Evolutionary conservation across 176 grass and related monocot species (phyloP).

Genomic region (Luzula sylvatica): DNA sequence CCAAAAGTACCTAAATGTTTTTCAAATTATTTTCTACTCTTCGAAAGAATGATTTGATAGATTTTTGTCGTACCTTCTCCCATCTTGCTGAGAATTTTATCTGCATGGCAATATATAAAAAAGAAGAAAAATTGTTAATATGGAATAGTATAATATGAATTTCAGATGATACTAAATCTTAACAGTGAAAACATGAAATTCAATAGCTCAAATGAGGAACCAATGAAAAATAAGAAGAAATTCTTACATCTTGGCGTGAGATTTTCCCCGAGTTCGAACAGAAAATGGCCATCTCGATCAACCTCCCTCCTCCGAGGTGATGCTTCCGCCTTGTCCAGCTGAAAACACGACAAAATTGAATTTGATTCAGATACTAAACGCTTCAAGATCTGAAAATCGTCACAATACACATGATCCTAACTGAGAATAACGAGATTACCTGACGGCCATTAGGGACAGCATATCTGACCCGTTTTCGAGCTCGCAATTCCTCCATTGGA

Average conservation of each 20-base stretch:
- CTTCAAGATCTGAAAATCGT: conserved; percentile 7
- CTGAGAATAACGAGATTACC: conserved; percentile 13
- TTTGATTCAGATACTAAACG: conserved; percentile 9
- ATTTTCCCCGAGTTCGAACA: conserved; percentile 91
- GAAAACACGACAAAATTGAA: conserved; percentile 9
- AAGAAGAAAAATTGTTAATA: no score
- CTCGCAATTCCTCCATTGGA: conserved; percentile 49
- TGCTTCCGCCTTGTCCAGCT: conserved; percentile 43
- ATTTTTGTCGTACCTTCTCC: conserved; percentile 78
- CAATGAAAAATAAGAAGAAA: background rate
- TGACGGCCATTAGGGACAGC: conserved; percentile 36
- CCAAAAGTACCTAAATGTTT: conserved; percentile 74
- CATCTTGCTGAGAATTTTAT: conserved; percentile 96
- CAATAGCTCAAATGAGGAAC: conserved; percentile 10
- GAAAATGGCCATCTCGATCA: conserved; percentile 80
- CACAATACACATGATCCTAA: background rate
- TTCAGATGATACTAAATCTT: background rate
- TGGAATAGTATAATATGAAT: background rate
- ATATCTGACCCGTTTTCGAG: conserved; percentile 60
- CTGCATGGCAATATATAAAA: conserved; percentile 40
- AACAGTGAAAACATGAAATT: conserved; percentile 2
- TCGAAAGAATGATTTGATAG: conserved; percentile 22
- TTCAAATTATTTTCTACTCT: conserved; percentile 20
- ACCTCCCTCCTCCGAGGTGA: conserved; percentile 76
- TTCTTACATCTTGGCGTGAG: conserved; percentile 78